Evolutionary conservation across 176 grass and related monocot genomes (phyloP).

Genomic region (Musa troglodytarum): DNA sequence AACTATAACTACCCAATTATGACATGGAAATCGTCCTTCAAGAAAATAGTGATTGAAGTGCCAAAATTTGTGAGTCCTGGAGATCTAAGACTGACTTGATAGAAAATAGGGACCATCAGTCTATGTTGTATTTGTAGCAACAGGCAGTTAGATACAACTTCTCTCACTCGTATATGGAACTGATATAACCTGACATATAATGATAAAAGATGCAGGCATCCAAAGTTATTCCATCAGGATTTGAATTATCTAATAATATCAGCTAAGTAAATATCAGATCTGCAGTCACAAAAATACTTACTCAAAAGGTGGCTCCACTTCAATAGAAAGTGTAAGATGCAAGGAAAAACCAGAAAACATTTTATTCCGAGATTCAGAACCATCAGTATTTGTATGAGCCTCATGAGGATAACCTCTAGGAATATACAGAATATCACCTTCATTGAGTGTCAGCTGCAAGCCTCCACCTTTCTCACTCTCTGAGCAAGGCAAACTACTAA

Average conservation of each 20-base stretch:
- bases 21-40: background rate
- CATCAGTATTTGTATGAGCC: constrained; percentile 38
- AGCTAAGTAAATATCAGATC: constrained; percentile 8
- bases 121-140: background rate
- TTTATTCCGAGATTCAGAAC: constrained; percentile 12
- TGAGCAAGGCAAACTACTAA: constrained; percentile 35
- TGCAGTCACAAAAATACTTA: constrained; percentile 33
- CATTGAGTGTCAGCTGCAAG: constrained; percentile 33
- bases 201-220: background rate
- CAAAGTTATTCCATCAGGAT: background rate
- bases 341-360: constrained; percentile 33
- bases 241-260: background rate
- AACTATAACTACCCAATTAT: background rate
- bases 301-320: constrained; percentile 82
- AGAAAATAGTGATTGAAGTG: background rate
- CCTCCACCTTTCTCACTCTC: constrained; percentile 22
- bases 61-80: background rate
- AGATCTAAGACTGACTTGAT: background rate
- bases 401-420: constrained; percentile 82
- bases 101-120: background rate
- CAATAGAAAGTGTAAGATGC: constrained; percentile 88
- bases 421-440: constrained; percentile 82
- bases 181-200: background rate
- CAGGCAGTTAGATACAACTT: background rate
- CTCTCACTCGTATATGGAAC: too few relatives aligned